phyloP scores from a whole-genome alignment of 208 protist species.

The Trypanosoma vivax region DNA sequence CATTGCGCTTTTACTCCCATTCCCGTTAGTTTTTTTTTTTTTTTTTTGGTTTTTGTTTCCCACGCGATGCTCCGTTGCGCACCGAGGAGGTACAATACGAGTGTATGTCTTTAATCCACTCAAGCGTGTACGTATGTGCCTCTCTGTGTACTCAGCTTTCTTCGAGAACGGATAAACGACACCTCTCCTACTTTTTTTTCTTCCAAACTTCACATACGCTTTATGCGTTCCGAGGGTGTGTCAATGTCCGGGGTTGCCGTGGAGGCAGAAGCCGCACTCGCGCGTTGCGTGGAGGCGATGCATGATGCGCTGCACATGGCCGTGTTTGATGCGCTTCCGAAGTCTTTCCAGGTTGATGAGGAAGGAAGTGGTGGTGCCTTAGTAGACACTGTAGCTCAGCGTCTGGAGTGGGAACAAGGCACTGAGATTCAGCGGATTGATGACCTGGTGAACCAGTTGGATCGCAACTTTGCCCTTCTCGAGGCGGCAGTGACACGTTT shows the following conservation, averaged over 20 bases:
- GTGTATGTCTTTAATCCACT: constrained; percentile 4
- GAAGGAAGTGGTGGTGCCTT: not conserved
- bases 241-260: constrained; percentile 64
- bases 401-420: constrained; percentile 53
- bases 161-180: too few relatives aligned
- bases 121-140: not conserved
- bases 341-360: constrained; percentile 28
- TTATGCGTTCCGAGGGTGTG: too few relatives aligned
- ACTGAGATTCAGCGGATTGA: constrained; percentile 47
- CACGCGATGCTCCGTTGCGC: not conserved
- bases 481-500: constrained; percentile 34
- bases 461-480: constrained; percentile 31
- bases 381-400: constrained; percentile 34
- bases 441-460: constrained; percentile 20
- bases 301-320: constrained; percentile 30
- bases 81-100: not conserved
- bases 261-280: constrained; percentile 56
- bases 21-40: constrained; percentile 9
- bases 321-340: constrained; percentile 60
- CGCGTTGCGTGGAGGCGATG: constrained; percentile 50
- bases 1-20: not conserved
- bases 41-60: constrained; percentile 12
- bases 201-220: not conserved
- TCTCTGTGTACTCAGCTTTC: not conserved
- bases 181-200: not conserved